phyloP scores from a whole-genome alignment of 23 red algal species.

The Agarophyton chilense region DNA sequence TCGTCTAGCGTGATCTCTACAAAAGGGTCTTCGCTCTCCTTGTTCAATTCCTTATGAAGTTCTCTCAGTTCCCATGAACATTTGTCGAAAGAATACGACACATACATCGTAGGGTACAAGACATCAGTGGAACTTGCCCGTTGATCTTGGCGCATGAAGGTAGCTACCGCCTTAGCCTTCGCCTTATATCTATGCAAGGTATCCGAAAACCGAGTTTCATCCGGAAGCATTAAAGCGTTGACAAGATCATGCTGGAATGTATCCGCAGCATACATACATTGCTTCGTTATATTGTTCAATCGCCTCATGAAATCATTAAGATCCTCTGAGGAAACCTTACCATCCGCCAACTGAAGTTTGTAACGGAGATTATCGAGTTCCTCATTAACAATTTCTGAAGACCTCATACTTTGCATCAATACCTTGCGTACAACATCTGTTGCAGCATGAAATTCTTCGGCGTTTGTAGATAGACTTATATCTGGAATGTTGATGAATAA shows the following conservation, averaged over 20 bases:
- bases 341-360: constrained; percentile 75
- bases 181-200: constrained; percentile 69
- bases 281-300: constrained; percentile 69
- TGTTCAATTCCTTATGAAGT: constrained; percentile 48
- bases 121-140: constrained; percentile 54
- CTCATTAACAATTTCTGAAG: constrained; percentile 72
- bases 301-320: constrained; percentile 63
- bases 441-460: constrained; percentile 68
- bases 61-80: constrained; percentile 81
- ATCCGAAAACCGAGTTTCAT: constrained; percentile 45
- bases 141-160: constrained; percentile 80
- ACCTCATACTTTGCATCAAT: constrained; percentile 75
- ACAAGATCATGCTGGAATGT: constrained; percentile 77
- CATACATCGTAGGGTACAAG: constrained; percentile 78
- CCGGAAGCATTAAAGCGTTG: constrained; percentile 21
- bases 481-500: constrained; percentile 77
- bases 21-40: constrained; percentile 60
- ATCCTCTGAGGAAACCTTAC: constrained; percentile 68
- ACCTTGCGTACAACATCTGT: constrained; percentile 74
- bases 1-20: constrained; percentile 72
- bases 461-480: constrained; percentile 63
- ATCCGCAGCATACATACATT: constrained; percentile 80
- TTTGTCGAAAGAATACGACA: constrained; percentile 88
- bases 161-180: constrained; percentile 71
- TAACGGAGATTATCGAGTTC: constrained; percentile 69